phyloP scores from a whole-genome alignment of 2,329 filamentous ascomycete genomes.

The Neobulgaria alba region DNA sequence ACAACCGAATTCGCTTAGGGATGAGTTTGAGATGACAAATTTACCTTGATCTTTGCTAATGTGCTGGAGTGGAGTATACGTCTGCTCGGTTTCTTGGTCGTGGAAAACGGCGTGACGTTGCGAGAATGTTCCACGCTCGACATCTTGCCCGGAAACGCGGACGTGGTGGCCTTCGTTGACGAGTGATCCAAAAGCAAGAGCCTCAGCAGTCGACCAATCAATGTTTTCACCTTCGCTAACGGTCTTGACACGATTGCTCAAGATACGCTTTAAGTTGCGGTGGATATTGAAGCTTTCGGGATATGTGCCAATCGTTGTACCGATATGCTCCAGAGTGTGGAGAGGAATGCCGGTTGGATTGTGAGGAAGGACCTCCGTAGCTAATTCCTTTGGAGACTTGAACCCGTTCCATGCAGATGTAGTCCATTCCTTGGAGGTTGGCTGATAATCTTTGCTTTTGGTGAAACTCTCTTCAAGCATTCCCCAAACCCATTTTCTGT shows the following conservation, averaged over 20 bases:
- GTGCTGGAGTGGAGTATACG: conserved; percentile 87
- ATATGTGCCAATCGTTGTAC: conserved; percentile 64
- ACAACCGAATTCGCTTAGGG: conserved; percentile 59
- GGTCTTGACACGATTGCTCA: conserved; percentile 81
- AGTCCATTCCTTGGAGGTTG: conserved; percentile 94
- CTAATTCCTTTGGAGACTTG: conserved; percentile 97
- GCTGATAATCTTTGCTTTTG: conserved; percentile 95
- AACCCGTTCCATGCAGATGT: conserved; percentile 99
- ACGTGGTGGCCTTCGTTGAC: conserved; percentile 94
- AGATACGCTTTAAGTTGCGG: conserved; percentile 94
- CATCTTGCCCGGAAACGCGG: conserved; percentile 95
- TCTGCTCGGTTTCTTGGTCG: conserved; percentile 89
- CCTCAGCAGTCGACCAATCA: conserved; percentile 95
- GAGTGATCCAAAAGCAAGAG: conserved; percentile 85
- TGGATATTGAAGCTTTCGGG: conserved; percentile 86
- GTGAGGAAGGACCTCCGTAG: conserved; percentile 88
- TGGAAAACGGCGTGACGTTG: conserved; percentile 96
- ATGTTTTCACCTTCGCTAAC: conserved; percentile 89
- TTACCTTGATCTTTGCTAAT: conserved; percentile 85
- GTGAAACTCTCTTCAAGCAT: conserved; percentile 98
- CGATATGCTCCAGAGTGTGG: conserved; percentile 72
- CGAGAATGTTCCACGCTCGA: conserved; percentile 98
- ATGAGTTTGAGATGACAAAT: conserved; percentile 97
- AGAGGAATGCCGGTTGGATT: conserved; percentile 72
- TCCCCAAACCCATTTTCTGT: conserved; percentile 99